Percentiles rank a stretch among this genome's conserved stretches.
Conservation (phyloP, 208 protist species). For the Phytomonas sp. region DNA sequence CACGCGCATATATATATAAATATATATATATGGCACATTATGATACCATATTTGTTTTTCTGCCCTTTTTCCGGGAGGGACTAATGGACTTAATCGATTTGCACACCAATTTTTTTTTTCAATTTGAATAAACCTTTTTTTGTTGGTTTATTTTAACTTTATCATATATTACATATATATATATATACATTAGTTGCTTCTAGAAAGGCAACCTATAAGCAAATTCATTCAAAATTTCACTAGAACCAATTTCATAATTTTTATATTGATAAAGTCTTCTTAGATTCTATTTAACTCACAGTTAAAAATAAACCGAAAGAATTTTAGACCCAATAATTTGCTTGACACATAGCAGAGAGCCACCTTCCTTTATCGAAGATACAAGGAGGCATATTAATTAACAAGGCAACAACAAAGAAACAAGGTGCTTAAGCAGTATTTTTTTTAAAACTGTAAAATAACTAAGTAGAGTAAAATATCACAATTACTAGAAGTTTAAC, state of each 20-base stretch:
- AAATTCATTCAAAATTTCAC: conserved; percentile 14
- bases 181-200: background rate
- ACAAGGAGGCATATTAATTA: background rate
- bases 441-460: background rate
- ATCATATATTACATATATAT: conserved; percentile 1
- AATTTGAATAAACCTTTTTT: background rate
- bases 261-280: background rate
- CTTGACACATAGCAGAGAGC: background rate
- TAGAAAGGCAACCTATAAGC: conserved; percentile 3
- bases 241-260: conserved; percentile 7
- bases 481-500: background rate
- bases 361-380: background rate
- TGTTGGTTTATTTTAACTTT: background rate
- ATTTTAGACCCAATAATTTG: background rate
- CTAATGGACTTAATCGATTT: background rate
- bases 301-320: background rate
- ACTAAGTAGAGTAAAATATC: background rate
- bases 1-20: conserved; percentile 1
- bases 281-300: background rate
- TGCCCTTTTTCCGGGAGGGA: background rate
- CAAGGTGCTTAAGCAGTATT: background rate
- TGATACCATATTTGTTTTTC: background rate
- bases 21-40: background rate
- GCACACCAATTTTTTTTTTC: conserved; percentile 15
- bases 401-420: background rate